Base-by-base conservation (phyloP, 306 rosid species). In the Vachellia pachyceras region DNA sequence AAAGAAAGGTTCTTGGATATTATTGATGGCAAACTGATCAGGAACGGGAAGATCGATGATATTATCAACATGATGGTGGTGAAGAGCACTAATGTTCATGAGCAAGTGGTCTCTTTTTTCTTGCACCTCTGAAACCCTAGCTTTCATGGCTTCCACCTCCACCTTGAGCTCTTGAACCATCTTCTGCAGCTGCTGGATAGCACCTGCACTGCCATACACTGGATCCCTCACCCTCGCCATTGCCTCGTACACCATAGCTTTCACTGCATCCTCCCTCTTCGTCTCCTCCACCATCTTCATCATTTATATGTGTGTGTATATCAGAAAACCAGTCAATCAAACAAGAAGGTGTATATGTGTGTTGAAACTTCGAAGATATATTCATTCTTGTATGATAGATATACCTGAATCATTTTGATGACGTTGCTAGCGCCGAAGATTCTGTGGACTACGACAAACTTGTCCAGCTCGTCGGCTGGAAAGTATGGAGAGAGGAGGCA, bases 351-450 rank as follows among this genome's bases (percentile, higher is more conserved):
- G 10, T 9, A 12, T 44, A 3, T 44, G 47, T 44, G 47, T 44
- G 10, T 44, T 10, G 13, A 3, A 44, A 44, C 49, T 44, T 44
- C 13, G 49, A 9, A 44, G 33, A 47, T 47, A n/a, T 49, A 14
- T 47, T 1, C 3, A 11, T 46, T 11, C 15, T 10, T 46, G 57
- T 20, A 50, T 15, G 8, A 7, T 3, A 8, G 9, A 1, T 10
- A 10, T 23, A 58, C 86, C 80, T 84, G 86, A 75, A 84, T 84
- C 84, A 79, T 79, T 40, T 69, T 84, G 83, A 84, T 60, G 10
- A 79, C 77, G 77, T 84, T 84, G 83, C 84, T 84, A n/a, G 86
- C 86, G 33, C 86, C 86, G 57, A 79, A 84, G 6, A 84, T 78
- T 69, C 46, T 79, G 40, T 84, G 87, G 6, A 79, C 84, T n/a